These are phyloP conservation scores for Leishmania martiniquensis DNA, from an alignment of 208 protist genomes.

Conservation along the genomic window DNA sequence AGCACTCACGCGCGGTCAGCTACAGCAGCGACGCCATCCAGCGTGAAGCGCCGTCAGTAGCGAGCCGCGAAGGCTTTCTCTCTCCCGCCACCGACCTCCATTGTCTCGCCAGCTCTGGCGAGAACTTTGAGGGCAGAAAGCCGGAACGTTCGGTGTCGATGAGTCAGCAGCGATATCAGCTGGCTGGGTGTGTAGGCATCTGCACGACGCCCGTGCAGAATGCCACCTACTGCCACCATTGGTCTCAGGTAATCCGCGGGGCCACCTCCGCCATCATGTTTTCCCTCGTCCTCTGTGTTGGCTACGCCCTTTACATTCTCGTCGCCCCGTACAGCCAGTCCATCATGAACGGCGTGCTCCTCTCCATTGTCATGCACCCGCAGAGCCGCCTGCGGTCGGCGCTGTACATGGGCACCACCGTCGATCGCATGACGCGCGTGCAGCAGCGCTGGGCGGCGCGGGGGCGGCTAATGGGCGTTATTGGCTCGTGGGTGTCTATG, in stretches of 20 bases:
- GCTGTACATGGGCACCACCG: constrained; percentile 37
- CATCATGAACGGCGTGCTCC: constrained; percentile 52
- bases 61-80: background rate
- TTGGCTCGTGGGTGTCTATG: constrained; percentile 49
- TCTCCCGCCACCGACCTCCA: background rate
- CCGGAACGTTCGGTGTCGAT: background rate
- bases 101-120: background rate
- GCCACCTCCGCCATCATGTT: constrained; percentile 63
- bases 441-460: constrained; percentile 36
- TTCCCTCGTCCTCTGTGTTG: constrained; percentile 38
- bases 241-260: constrained; percentile 52
- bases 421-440: constrained; percentile 43
- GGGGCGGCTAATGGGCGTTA: constrained; percentile 34
- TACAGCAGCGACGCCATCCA: background rate
- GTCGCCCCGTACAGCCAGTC: constrained; percentile 58
- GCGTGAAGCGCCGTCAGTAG: constrained; percentile 9
- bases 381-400: constrained; percentile 37
- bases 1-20: background rate
- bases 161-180: too few relatives aligned
- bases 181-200: background rate
- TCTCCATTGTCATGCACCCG: constrained; percentile 73
- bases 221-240: constrained; percentile 32
- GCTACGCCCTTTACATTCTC: constrained; percentile 51
- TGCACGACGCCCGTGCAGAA: background rate
- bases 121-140: background rate